Percentiles rank a stretch among this genome's conserved stretches.
phyloP scores from a whole-genome alignment of 1,284 basidiomycete species.

The Ceratobasidium sp. region DNA sequence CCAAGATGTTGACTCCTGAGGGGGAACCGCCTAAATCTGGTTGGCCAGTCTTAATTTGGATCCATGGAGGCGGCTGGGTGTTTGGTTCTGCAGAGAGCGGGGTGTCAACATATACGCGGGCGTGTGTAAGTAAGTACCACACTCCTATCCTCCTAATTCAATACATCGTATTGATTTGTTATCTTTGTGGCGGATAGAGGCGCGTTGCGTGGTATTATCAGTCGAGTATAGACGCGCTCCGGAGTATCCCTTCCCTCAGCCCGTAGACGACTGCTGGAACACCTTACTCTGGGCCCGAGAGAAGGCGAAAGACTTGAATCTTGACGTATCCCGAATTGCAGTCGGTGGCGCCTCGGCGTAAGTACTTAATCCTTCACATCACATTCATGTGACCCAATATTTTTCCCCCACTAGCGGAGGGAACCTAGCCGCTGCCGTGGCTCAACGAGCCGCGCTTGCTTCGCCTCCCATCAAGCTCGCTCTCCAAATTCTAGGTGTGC shows the following conservation, averaged over 20 bases:
- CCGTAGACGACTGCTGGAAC: constrained; percentile 78
- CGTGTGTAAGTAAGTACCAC: constrained; percentile 78
- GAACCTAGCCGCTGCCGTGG: constrained; percentile 75
- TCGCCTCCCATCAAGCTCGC: constrained; percentile 67
- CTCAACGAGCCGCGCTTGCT: constrained; percentile 71
- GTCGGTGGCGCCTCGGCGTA: constrained; percentile 79
- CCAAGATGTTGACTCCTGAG: constrained; percentile 72
- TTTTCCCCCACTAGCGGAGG: constrained; percentile 63
- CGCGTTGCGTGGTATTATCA: constrained; percentile 66
- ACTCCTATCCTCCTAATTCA: no score
- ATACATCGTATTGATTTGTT: no score
- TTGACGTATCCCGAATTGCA: constrained; percentile 63
- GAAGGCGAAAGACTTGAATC: constrained; percentile 61
- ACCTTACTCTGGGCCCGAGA: constrained; percentile 72
- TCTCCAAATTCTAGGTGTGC: constrained; percentile 77
- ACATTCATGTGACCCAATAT: not conserved
- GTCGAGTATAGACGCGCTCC: constrained; percentile 83
- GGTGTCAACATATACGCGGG: constrained; percentile 52
- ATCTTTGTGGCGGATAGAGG: constrained; percentile 51
- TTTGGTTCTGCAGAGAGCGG: constrained; percentile 36
- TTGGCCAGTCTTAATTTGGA: constrained; percentile 74
- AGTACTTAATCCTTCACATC: constrained; percentile 19
- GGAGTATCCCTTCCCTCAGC: constrained; percentile 79
- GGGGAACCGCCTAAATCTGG: constrained; percentile 64
- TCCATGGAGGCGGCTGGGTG: constrained; percentile 67